Percentiles rank a stretch among this genome's conserved stretches.
These are phyloP conservation scores for Oldenlandia corymbosa DNA, from an alignment of 257 asterid genomes.

Conservation along the genomic window DNA sequence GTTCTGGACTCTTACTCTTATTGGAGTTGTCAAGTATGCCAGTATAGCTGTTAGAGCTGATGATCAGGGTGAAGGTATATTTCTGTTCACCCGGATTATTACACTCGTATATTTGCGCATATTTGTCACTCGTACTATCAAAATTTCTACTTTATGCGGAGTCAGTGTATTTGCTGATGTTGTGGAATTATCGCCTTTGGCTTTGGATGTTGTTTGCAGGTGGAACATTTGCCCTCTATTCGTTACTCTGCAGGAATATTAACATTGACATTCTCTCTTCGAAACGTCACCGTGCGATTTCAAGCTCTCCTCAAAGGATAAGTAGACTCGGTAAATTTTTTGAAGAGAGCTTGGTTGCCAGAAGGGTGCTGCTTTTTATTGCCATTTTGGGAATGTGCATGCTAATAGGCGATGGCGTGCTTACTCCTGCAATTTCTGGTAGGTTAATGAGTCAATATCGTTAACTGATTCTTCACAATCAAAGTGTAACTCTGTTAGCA, in stretches of 20 bases:
- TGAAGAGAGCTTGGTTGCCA: conserved; percentile 37
- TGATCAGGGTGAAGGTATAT: conserved; percentile 48
- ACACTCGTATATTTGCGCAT: background rate
- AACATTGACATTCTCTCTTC: conserved; percentile 37
- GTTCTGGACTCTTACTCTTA: conserved; percentile 44
- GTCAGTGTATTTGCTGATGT: no score
- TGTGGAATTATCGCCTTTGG: no score
- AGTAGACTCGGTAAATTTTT: conserved; percentile 36
- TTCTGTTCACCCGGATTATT: background rate
- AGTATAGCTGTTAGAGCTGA: conserved; percentile 39
- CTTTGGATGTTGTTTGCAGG: conserved; percentile 38
- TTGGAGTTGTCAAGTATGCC: conserved; percentile 43
- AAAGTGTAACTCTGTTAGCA: background rate
- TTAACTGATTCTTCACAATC: background rate
- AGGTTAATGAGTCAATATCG: background rate
- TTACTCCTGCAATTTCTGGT: conserved; percentile 73
- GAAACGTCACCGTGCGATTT: conserved; percentile 13
- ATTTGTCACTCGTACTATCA: background rate
- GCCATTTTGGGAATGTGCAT: conserved; percentile 59
- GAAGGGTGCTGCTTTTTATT: conserved; percentile 37
- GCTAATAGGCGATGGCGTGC: conserved; percentile 71
- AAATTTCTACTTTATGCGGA: no score
- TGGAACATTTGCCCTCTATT: conserved; percentile 61
- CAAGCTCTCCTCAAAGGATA: conserved; percentile 15
- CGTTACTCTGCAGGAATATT: conserved; percentile 50